Conservation (phyloP, 2,329 filamentous ascomycete genomes). For the Calonectria pauciramosa region DNA sequence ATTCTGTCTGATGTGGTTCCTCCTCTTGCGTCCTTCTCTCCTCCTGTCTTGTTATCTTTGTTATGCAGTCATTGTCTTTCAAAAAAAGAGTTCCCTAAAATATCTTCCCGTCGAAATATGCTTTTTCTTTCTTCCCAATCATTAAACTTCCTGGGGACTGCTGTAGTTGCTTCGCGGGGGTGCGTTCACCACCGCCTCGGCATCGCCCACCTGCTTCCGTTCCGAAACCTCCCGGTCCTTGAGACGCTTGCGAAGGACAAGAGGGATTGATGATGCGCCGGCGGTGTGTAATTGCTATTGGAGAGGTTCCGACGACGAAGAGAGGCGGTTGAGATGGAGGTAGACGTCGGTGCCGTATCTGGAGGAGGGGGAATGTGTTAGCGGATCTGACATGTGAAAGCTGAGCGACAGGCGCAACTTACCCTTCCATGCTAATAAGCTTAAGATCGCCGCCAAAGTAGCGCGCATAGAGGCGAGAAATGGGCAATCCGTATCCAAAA, state of each 20-base stretch:
- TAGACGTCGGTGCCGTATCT: conserved; percentile 99
- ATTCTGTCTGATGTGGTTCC: conserved; percentile 5
- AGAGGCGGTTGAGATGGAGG: conserved; percentile 95
- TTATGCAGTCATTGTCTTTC: background rate
- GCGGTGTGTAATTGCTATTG: conserved; percentile 85
- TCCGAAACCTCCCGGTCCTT: conserved; percentile 83
- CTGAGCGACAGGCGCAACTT: conserved; percentile 54
- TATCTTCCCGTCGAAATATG: conserved; percentile 25
- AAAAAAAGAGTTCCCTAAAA: background rate
- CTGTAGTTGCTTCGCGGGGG: conserved; percentile 52
- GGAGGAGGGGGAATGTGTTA: conserved; percentile 28
- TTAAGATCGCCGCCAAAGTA: conserved; percentile 99
- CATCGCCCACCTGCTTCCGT: conserved; percentile 91
- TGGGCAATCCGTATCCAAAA: conserved; percentile 97
- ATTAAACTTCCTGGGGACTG: conserved; percentile 48
- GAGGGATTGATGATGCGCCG: conserved; percentile 50
- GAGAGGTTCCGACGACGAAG: conserved; percentile 93
- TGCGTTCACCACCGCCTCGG: conserved; percentile 79
- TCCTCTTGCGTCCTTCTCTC: background rate
- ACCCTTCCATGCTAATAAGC: conserved; percentile 99
- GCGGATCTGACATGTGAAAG: conserved; percentile 8
- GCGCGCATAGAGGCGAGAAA: conserved; percentile 91
- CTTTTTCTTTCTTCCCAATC: conserved; percentile 35
- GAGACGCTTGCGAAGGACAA: conserved; percentile 74
- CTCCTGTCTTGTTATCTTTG: background rate